A percentile compares a stretch with the other conserved stretches of the same genome.
Conservation (phyloP, 305 asterid species). For the Fraxinus platypoda region DNA sequence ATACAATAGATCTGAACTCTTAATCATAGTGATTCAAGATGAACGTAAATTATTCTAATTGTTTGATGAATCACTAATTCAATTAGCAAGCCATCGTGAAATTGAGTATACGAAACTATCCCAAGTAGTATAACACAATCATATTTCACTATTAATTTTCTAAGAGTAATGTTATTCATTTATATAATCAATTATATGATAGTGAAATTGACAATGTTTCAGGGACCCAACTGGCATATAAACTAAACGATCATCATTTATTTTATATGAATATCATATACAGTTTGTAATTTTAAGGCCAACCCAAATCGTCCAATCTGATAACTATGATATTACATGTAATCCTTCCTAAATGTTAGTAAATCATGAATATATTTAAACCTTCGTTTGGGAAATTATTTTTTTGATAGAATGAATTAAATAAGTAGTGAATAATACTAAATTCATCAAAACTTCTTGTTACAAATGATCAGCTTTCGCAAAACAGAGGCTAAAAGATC, state of each 20-base stretch:
- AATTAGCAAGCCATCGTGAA: neutral
- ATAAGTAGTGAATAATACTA: too few relatives aligned
- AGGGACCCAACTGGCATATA: too few relatives aligned
- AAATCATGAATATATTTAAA: too few relatives aligned
- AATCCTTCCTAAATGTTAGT: too few relatives aligned
- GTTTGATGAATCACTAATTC: neutral
- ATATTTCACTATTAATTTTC: too few relatives aligned
- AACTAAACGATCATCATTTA: neutral
- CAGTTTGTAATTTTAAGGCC: neutral
- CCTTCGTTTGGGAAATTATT: neutral
- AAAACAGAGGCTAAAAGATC: neutral
- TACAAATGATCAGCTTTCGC: neutral
- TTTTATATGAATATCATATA: neutral
- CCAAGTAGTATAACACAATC: too few relatives aligned
- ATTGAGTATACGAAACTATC: neutral
- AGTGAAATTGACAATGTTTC: too few relatives aligned
- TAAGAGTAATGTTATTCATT: too few relatives aligned
- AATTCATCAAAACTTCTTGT: too few relatives aligned
- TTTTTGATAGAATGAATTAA: too few relatives aligned
- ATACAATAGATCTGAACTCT: neutral
- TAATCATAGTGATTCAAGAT: neutral
- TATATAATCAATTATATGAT: too few relatives aligned
- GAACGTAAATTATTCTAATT: too few relatives aligned
- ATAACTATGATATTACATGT: neutral
- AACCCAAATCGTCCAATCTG: neutral